Percentiles rank a stretch among this genome's conserved stretches.
phyloP scores from a whole-genome alignment of 1,284 basidiomycete species.

The Marasmius tenuissimus region DNA sequence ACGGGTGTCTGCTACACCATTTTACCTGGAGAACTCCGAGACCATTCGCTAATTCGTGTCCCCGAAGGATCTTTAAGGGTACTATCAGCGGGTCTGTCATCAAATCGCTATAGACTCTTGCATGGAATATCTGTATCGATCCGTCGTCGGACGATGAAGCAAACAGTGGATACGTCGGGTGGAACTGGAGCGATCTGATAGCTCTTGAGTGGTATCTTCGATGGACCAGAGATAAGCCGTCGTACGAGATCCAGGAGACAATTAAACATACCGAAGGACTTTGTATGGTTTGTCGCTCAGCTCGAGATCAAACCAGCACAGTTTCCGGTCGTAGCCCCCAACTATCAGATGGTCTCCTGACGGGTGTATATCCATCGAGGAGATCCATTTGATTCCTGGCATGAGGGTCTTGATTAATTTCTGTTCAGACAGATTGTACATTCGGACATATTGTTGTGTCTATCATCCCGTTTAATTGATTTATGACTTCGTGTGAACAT shows the following conservation, averaged over 20 bases:
- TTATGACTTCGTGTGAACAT: neutral
- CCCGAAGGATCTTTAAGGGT: constrained; percentile 93
- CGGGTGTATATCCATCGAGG: constrained; percentile 94
- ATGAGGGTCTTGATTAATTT: constrained; percentile 89
- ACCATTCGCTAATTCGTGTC: constrained; percentile 82
- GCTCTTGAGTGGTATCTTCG: constrained; percentile 90
- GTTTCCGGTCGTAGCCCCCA: constrained; percentile 95
- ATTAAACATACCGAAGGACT: constrained; percentile 70
- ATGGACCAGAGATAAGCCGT: constrained; percentile 12
- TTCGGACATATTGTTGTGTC: constrained; percentile 94
- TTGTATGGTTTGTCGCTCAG: constrained; percentile 96
- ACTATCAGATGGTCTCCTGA: constrained; percentile 95
- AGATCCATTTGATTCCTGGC: constrained; percentile 97
- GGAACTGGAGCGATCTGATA: constrained; percentile 89
- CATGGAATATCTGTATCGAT: constrained; percentile 95
- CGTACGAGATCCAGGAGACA: constrained; percentile 1
- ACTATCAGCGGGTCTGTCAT: constrained; percentile 97
- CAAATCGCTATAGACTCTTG: constrained; percentile 90
- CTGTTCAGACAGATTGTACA: constrained; percentile 96
- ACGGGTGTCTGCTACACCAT: constrained; percentile 91
- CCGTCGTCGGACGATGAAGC: constrained; percentile 97
- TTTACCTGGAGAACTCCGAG: constrained; percentile 89
- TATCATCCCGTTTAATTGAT: constrained; percentile 26
- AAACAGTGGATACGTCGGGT: constrained; percentile 93
- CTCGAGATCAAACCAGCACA: constrained; percentile 99